Base-by-base conservation (phyloP, 108 stramenopile species). In the Fragilaria crotonensis region DNA sequence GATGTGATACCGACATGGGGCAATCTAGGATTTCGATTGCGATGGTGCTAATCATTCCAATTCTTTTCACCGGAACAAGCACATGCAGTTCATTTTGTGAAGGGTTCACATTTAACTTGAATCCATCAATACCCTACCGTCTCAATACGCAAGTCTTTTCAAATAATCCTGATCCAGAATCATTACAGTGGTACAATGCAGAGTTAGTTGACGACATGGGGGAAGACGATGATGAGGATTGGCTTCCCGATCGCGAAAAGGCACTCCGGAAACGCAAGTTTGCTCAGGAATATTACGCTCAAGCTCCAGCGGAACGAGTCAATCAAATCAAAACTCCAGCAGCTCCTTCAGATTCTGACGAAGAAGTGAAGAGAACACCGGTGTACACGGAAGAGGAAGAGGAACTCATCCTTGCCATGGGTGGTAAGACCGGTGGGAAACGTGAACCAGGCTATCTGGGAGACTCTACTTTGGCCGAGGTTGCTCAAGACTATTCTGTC, bases 371-470 rank as follows among this genome's bases (percentile, higher is more conserved):
- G 14, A 25, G 46, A 22, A 47, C 41, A 49, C 7, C 14, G 52
- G n/a, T 76, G 2, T 87, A 86, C 57, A 84, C 81, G 3, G 74
- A 75, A 30, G 85, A 87, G 53, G 85, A 90, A 64, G 83, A 87
- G 52, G 80, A 83, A 28, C 4, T 90, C 5, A 90, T 90, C 54
- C 60, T 53, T 7, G 54, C 77, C 52, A 71, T 90, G 75, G 84
- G 84, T 25, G 89, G 89, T 19, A 84, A 70, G 48, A 27, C 25
- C 18, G 59, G 29, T 14, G 21, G 25, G 36, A 61, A 57, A 28
- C 72, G 90, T 11, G 83, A 88, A 57, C 65, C 62, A 30, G 90
- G 90, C 21, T 92, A 70, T 48, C 65, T 93, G 46, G 92, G 92
- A 54, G 92, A 93, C 45, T 82, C 66, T 25, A 88, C 92, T 11